Evolutionary conservation across 352 stramenopile species (phyloP), one percentile per base, ranked within the genome.

Genomic region (Pythium scleroteichum): DNA sequence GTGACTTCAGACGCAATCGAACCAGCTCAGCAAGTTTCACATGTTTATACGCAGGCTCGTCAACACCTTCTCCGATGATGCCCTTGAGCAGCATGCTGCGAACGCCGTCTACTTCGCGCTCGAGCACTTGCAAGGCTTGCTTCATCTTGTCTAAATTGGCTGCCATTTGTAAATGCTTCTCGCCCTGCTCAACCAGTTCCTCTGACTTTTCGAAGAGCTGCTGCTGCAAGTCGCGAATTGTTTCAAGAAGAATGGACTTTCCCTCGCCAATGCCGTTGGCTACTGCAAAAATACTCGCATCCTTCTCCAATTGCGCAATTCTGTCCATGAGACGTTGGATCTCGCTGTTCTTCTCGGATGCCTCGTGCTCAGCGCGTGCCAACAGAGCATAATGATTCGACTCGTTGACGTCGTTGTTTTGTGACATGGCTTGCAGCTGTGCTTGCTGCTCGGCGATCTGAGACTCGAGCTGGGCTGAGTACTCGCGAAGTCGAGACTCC

Each of bases 151-250:
- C 77, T 13, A 78, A 66, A 22, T 66, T 64, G 13, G 75, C 61
- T 4, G 69, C 74, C 14, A 88, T 57, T 22, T 65, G 62, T 16
- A 94, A 38, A 35, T 87, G 75, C 49, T 87, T 90, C 60, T 94
- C 85, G 7, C 75, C 79, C 64, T 92, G 82, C 20, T 76, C 62
- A 10, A 94, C 81, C 20, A 92, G 78, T 64, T 90, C 81, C 49
- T 88, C 69, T 0, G 76, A 89, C 47, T 91, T 94, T 13, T 71
- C 32, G 59, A 87, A 91, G 22, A 94, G 63, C 40, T 90, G 76
- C 22, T 92, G 68, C 47, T 92, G 81, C 46, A 91, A 62, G 22
- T 82, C 80, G 9, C 73, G 69, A 23, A 88, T 40, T 12, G 68
- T 68, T 20, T 48, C 33, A 20, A 62, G 19, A 0, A 59, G 14